These are phyloP conservation scores for Diaporthe caulivora DNA, from an alignment of 2,329 filamentous ascomycete genomes.

Conservation along the genomic window DNA sequence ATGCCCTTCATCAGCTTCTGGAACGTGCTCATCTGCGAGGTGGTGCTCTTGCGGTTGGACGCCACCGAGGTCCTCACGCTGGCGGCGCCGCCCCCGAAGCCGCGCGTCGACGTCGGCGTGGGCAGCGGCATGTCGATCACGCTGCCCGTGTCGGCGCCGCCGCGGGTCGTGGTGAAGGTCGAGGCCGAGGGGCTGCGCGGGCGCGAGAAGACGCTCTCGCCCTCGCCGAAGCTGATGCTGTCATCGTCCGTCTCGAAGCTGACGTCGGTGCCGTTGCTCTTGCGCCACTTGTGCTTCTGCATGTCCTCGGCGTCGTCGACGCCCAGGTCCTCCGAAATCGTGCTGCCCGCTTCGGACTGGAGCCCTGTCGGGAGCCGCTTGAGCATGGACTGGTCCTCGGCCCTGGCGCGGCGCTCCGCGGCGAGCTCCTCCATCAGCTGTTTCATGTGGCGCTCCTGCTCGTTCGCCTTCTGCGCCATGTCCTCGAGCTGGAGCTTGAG, in stretches of 20 bases:
- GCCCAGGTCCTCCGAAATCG: slow-evolving; percentile 65
- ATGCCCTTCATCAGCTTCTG: slow-evolving; percentile 63
- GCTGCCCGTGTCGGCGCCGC: slow-evolving; percentile 38
- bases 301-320: slow-evolving; percentile 62
- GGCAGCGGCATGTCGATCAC: slow-evolving; percentile 40
- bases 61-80: slow-evolving; percentile 31
- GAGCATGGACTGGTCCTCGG: slow-evolving; percentile 50
- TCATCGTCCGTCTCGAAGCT: slow-evolving; percentile 67
- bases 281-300: slow-evolving; percentile 49
- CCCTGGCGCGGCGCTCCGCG: slow-evolving; percentile 62
- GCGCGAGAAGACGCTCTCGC: slow-evolving; percentile 71
- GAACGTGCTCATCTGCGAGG: slow-evolving; percentile 58
- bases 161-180: slow-evolving; percentile 51
- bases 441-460: slow-evolving; percentile 65
- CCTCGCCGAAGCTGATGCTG: slow-evolving; percentile 50
- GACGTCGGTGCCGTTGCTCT: slow-evolving; percentile 53
- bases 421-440: slow-evolving; percentile 59
- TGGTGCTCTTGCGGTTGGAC: slow-evolving; percentile 38
- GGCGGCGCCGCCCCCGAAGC: slow-evolving; percentile 10
- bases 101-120: slow-evolving; percentile 32
- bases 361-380: slow-evolving; percentile 41
- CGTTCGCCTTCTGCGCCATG: slow-evolving; percentile 65
- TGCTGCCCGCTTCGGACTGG: slow-evolving; percentile 52
- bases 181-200: slow-evolving; percentile 67
- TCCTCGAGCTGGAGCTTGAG: slow-evolving; percentile 72